Evolutionary conservation across 257 asterid genomes (phyloP).

Genomic region (Solanum dulcamara): DNA sequence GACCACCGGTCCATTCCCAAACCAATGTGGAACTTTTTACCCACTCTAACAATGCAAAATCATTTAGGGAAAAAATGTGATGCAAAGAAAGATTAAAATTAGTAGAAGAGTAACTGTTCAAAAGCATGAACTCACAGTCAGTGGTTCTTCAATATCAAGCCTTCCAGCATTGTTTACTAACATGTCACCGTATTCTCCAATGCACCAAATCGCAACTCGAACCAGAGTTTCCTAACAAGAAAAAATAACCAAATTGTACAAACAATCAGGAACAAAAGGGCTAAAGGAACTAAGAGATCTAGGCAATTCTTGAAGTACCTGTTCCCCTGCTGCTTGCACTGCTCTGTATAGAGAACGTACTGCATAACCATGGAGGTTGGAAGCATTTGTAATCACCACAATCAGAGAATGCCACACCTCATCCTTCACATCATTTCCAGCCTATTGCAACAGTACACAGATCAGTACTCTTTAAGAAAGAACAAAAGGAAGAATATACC

Average conservation of each 20-base stretch:
- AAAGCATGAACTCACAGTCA: slow-evolving; percentile 55
- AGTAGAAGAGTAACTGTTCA: background rate
- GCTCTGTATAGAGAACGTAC: slow-evolving; percentile 79
- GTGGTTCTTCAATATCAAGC: slow-evolving; percentile 69
- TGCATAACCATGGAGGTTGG: slow-evolving; percentile 82
- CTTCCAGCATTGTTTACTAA: slow-evolving; percentile 58
- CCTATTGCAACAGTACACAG: slow-evolving; percentile 30
- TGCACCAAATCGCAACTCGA: slow-evolving; percentile 97
- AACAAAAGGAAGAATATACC: background rate
- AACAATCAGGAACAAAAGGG: background rate
- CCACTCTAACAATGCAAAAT: too few relatives aligned
- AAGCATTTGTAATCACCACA: slow-evolving; percentile 81
- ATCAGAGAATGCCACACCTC: slow-evolving; percentile 96
- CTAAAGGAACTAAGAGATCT: background rate
- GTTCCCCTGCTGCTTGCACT: slow-evolving; percentile 58
- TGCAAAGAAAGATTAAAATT: background rate
- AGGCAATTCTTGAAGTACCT: slow-evolving; percentile 32
- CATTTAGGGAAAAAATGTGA: background rate
- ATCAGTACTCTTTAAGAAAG: background rate
- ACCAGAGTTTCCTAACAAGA: slow-evolving; percentile 74
- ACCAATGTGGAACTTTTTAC: too few relatives aligned
- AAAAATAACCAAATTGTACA: background rate
- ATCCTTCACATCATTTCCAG: slow-evolving; percentile 89
- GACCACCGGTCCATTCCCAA: too few relatives aligned
- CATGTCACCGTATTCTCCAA: slow-evolving; percentile 97